A percentile compares a stretch with the other conserved stretches of the same genome.
These are phyloP conservation scores for Kodamaea neixiangensis DNA, from an alignment of 805 yeast genomes.

Conservation along the genomic window DNA sequence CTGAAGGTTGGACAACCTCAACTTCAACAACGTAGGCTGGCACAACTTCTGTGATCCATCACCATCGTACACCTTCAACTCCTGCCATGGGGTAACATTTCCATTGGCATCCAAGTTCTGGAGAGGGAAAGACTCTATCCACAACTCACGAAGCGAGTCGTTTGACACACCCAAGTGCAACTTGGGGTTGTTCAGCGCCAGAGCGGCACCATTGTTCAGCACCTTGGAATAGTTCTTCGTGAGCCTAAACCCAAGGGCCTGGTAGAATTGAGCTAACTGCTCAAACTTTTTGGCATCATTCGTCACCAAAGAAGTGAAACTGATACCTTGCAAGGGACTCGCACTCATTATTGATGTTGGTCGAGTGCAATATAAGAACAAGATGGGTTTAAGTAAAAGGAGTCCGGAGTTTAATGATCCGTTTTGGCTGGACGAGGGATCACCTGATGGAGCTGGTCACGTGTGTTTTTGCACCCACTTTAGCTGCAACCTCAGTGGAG, in stretches of 20 bases:
- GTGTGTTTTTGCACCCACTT: not conserved
- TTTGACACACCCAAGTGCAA: slow-evolving; percentile 55
- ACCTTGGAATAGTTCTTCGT: slow-evolving; percentile 61
- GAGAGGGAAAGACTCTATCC: slow-evolving; percentile 71
- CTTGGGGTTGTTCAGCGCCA: slow-evolving; percentile 27
- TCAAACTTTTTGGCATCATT: slow-evolving; percentile 47
- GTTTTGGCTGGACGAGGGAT: slow-evolving; percentile 1
- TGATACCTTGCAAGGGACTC: slow-evolving; percentile 12
- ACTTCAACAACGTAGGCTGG: slow-evolving; percentile 34
- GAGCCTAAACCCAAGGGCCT: slow-evolving; percentile 58
- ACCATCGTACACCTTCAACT: slow-evolving; percentile 38
- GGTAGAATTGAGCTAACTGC: slow-evolving; percentile 56
- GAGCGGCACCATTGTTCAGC: slow-evolving; percentile 35
- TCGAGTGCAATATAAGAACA: not conserved
- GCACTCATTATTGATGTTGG: slow-evolving; percentile 3
- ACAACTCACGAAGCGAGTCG: slow-evolving; percentile 67
- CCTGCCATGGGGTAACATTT: slow-evolving; percentile 43
- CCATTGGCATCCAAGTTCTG: slow-evolving; percentile 37
- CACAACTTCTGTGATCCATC: slow-evolving; percentile 32
- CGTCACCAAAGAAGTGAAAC: slow-evolving; percentile 62
- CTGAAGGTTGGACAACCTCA: slow-evolving; percentile 30
- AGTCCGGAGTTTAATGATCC: slow-evolving; percentile 10
- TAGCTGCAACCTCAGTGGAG: too few species aligned
- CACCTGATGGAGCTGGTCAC: slow-evolving; percentile 3
- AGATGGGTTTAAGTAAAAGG: not conserved